phyloP scores from a whole-genome alignment of 1,284 basidiomycete genomes.

The Rhodotorula glutinis region DNA sequence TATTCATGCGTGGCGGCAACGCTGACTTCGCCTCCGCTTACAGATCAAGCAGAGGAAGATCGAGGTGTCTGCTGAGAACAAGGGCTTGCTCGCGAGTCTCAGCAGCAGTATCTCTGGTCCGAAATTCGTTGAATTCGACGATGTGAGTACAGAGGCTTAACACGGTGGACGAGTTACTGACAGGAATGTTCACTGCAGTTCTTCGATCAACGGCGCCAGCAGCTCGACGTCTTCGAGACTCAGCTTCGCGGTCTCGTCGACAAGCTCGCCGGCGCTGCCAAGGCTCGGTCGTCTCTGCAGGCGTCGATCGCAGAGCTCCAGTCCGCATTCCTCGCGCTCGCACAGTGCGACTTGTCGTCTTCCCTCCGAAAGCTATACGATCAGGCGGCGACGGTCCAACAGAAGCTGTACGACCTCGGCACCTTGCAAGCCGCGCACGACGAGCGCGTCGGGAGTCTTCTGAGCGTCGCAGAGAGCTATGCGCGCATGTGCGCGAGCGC shows the following conservation, averaged over 20 bases:
- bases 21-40: not conserved
- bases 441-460: conserved; percentile 36
- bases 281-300: conserved; percentile 61
- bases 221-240: conserved; percentile 83
- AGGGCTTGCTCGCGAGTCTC: conserved; percentile 48
- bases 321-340: conserved; percentile 45
- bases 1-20: not conserved
- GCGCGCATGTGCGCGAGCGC: conserved; percentile 85
- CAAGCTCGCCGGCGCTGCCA: conserved; percentile 75
- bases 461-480: conserved; percentile 74
- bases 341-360: conserved; percentile 47
- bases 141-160: conserved; percentile 54
- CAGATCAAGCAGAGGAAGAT: conserved; percentile 79
- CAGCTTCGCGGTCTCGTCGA: conserved; percentile 83
- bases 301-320: conserved; percentile 45
- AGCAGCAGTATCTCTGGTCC: conserved; percentile 74
- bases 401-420: conserved; percentile 35
- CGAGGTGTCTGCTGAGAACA: conserved; percentile 31
- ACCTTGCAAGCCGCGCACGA: conserved; percentile 38
- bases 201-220: conserved; percentile 84
- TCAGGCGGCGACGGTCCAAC: conserved; percentile 47
- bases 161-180: too few species aligned
- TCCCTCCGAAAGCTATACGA: conserved; percentile 48
- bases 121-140: conserved; percentile 87
- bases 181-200: conserved; percentile 56